phyloP scores from a whole-genome alignment of 192 early-diverging fungal genomes.

The Ramicandelaber brevisporus region DNA sequence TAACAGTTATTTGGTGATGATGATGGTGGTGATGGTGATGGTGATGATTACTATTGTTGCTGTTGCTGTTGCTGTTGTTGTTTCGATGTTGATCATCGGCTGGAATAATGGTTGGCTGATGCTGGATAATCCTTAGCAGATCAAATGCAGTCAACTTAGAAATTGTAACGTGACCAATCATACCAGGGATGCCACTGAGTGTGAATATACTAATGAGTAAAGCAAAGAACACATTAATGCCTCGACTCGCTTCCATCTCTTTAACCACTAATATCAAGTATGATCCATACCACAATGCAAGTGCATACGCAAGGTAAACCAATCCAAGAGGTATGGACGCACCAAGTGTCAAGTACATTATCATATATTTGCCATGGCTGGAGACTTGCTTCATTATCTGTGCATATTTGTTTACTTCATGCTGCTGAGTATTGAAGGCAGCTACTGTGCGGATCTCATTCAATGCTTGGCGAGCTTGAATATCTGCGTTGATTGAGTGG shows the following conservation, averaged over 20 bases:
- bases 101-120: constrained; percentile 46
- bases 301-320: constrained; percentile 46
- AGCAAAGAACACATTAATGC: constrained; percentile 60
- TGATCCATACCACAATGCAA: constrained; percentile 58
- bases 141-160: constrained; percentile 44
- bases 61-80: constrained; percentile 12
- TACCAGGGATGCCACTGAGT: constrained; percentile 37
- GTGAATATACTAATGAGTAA: constrained; percentile 59
- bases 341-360: constrained; percentile 24
- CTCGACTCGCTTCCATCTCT: constrained; percentile 15
- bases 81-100: constrained; percentile 9
- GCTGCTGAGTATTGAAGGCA: constrained; percentile 53
- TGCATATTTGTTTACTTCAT: constrained; percentile 33
- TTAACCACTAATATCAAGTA: constrained; percentile 17
- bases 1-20: constrained; percentile 25
- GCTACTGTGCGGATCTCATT: constrained; percentile 57
- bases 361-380: constrained; percentile 29
- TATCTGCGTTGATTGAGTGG: constrained; percentile 55
- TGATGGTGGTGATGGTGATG: constrained; percentile 42
- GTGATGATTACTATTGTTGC: constrained; percentile 35
- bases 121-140: constrained; percentile 60
- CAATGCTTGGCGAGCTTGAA: constrained; percentile 62
- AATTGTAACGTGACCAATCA: constrained; percentile 38
- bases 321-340: constrained; percentile 40
- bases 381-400: constrained; percentile 35